Evolutionary conservation across 495 filamentous ascomycete genomes (phyloP), one percentile per base, ranked within the genome.

Genomic region (Cryomyces antarcticus): DNA sequence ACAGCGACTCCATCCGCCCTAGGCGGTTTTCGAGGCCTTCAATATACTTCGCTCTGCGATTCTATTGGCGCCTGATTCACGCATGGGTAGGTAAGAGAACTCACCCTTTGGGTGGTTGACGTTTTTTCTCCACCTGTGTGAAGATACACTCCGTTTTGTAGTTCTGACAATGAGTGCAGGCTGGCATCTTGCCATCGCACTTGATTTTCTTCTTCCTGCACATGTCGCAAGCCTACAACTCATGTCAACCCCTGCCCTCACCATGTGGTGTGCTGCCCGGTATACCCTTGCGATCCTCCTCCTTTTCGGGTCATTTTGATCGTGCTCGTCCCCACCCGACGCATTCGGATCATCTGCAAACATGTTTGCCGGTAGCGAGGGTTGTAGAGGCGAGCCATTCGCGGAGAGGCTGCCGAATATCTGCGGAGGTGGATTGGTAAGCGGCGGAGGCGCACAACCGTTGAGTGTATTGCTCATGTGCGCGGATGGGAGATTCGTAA

Each of bases 201-300:
- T 96, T 96, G 56, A 97, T 96, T 71, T 97, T 97, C 69, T 96
- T 97, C 65, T 94, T 95, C 49, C 89, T 75, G 56, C 89, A 97
- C 88, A 95, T 93, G 57, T 97, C 89, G 67, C 89, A 97, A 41
- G 89, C 89, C 82, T 88, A 57, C 34, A 45, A 5, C 13, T 33
- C 27, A 31, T 30, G 41, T 49, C 33, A 50, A 47, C 45, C 46
- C 52, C 62, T 45, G 59, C 53, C 51, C 30, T 41, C 42, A 41
- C 46, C 27, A 30, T 7, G 12, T 12, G 38, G 10, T 42, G 28
- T 33, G 45, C 29, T 31, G 33, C 57, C 59, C n/a, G n/a, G 66
- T 65, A 58, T 65, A 86, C 82, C 67, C 86, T 75, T 28, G 89
- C 86, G 51, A 97, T 97, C 49, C 89, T 75, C 61, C 89, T 72